Conservation (phyloP, 225 moss, liverwort and hornwort genomes). For the Takakia lepidozioides region DNA sequence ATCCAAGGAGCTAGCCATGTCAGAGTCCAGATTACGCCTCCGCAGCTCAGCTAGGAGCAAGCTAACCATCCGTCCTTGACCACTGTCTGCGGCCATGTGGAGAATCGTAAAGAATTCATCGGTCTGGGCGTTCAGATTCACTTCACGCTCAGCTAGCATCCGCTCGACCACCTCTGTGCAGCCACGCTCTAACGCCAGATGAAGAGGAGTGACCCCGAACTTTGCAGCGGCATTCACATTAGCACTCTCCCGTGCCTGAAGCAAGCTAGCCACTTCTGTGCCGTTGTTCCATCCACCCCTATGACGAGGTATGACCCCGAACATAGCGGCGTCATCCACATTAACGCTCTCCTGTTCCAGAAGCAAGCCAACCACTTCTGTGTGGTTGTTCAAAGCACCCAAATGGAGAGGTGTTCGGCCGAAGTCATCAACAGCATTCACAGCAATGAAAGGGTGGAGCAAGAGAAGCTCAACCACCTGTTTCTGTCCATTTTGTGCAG, state of each 20-base stretch:
- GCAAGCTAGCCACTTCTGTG: slow-evolving; percentile 18
- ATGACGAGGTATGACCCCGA: slow-evolving; percentile 40
- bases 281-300: slow-evolving; percentile 34
- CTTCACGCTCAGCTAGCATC: slow-evolving; percentile 12
- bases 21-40: slow-evolving; percentile 3
- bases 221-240: slow-evolving; percentile 27
- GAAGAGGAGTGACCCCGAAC: slow-evolving; percentile 38
- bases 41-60: slow-evolving; percentile 7
- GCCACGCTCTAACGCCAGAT: slow-evolving; percentile 31
- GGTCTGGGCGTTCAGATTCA: slow-evolving; percentile 25
- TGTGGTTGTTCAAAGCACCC: slow-evolving; percentile 30
- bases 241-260: slow-evolving; percentile 14
- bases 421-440: slow-evolving; percentile 23
- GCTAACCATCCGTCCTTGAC: slow-evolving; percentile 20
- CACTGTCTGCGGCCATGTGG: slow-evolving; percentile 42
- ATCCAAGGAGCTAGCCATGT: slow-evolving; percentile 23
- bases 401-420: slow-evolving; percentile 50
- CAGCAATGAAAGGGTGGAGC: neutral
- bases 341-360: slow-evolving; percentile 14
- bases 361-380: slow-evolving; percentile 20
- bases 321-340: slow-evolving; percentile 15
- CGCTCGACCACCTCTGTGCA: slow-evolving; percentile 16
- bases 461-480: slow-evolving; percentile 7
- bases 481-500: slow-evolving; percentile 26
- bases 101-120: slow-evolving; percentile 20